Conservation (phyloP, 495 filamentous ascomycete genomes). For the Neurospora sp. region DNA sequence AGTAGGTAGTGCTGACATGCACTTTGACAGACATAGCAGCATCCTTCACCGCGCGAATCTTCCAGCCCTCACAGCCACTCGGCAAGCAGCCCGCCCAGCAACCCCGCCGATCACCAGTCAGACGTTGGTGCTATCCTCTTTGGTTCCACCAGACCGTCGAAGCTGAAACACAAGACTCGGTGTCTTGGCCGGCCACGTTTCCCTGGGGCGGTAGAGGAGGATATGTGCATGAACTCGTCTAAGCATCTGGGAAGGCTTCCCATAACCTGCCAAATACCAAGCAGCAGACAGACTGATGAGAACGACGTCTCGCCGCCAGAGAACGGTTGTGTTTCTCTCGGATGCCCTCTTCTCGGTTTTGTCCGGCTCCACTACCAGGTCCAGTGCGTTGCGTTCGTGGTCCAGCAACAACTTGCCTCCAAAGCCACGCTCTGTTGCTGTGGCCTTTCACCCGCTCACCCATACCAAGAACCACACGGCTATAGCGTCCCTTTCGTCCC, state of each 20-base stretch:
- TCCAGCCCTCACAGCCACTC: background rate
- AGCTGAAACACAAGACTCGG: background rate
- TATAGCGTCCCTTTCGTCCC: background rate
- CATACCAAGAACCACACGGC: background rate
- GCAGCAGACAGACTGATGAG: conserved; percentile 83
- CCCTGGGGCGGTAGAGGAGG: background rate
- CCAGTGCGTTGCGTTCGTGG: conserved; percentile 59
- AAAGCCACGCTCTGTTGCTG: conserved; percentile 49
- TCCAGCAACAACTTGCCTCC: conserved; percentile 72
- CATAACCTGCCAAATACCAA: conserved; percentile 95
- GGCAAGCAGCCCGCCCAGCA: background rate
- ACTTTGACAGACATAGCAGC: background rate
- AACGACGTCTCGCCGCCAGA: conserved; percentile 96
- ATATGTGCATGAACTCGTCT: conserved; percentile 59
- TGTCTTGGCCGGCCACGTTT: background rate
- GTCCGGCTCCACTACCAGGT: conserved; percentile 75
- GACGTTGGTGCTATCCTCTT: background rate
- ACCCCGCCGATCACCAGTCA: background rate
- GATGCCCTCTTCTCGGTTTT: conserved; percentile 50
- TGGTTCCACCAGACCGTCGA: background rate
- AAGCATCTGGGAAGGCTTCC: conserved; percentile 78
- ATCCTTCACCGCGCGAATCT: background rate
- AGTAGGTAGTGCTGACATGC: background rate
- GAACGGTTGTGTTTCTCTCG: conserved; percentile 76
- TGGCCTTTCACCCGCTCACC: background rate